Conservation (phyloP, 148 eudicot genomes). For the Dianthus caryophyllus region DNA sequence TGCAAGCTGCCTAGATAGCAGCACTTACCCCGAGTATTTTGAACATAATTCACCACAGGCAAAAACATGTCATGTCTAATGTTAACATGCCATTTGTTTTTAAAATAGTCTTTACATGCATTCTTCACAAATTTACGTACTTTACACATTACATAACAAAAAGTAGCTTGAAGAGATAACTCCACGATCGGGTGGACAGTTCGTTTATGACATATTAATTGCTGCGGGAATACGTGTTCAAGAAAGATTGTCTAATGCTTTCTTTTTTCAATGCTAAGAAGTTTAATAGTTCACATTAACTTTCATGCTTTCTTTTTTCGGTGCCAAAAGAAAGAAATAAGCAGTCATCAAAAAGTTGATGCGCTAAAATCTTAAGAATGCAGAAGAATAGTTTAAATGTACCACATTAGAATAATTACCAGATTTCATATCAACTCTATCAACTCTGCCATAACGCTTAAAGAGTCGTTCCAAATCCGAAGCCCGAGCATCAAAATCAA, state of each 20-base stretch:
- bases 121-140: not conserved
- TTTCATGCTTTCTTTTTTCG: not conserved
- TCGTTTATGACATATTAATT: not conserved
- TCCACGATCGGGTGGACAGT: not conserved
- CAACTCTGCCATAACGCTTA: constrained; percentile 55
- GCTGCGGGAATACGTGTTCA: no score
- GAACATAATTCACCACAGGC: not conserved
- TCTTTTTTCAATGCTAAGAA: not conserved
- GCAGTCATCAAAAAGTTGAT: not conserved
- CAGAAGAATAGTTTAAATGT: not conserved
- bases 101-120: no score
- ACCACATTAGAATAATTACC: constrained; percentile 30
- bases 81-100: not conserved
- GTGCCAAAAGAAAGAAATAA: not conserved
- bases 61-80: not conserved
- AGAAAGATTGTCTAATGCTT: no score
- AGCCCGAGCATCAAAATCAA: constrained; percentile 52
- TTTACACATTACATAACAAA: not conserved
- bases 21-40: not conserved
- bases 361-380: not conserved
- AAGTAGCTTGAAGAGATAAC: not conserved
- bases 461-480: constrained; percentile 61
- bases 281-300: not conserved
- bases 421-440: constrained; percentile 62
- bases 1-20: not conserved